phyloP scores from a whole-genome alignment of 2,329 filamentous ascomycete genomes.

The Xylariaceae sp. region DNA sequence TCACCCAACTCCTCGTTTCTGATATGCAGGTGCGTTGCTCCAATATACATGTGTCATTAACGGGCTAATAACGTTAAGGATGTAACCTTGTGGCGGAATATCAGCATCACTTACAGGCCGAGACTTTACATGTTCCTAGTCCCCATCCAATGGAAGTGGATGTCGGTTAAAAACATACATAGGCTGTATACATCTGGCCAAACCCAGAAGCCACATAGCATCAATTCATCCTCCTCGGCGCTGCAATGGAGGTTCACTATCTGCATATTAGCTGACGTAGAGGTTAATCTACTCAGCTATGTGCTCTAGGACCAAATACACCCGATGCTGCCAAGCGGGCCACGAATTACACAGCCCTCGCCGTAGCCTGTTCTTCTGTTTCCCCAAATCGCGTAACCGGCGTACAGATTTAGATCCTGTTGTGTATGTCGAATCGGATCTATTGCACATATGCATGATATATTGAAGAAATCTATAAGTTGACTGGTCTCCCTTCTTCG shows the following conservation, averaged over 20 bases:
- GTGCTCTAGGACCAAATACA: neutral
- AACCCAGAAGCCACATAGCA: conserved; percentile 10
- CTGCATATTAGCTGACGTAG: conserved; percentile 1
- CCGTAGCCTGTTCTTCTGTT: conserved; percentile 18
- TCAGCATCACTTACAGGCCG: conserved; percentile 13
- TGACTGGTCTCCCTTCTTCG: conserved; percentile 15
- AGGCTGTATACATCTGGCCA: conserved; percentile 25
- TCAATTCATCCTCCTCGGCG: conserved; percentile 11
- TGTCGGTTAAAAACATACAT: conserved; percentile 26
- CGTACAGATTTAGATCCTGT: conserved; percentile 13
- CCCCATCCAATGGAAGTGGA: conserved; percentile 17
- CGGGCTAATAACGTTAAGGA: conserved; percentile 12
- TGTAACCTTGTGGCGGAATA: conserved; percentile 29
- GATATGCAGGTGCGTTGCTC: neutral
- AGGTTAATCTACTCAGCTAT: conserved; percentile 23
- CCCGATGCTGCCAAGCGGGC: conserved; percentile 3
- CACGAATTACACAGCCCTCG: conserved; percentile 3
- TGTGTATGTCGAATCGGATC: conserved; percentile 8
- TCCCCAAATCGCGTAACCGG: conserved; percentile 9
- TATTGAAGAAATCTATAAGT: conserved; percentile 23
- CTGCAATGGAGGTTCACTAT: conserved; percentile 9
- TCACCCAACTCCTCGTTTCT: neutral
- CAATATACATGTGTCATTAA: conserved; percentile 24
- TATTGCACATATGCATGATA: conserved; percentile 25
- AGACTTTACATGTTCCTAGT: conserved; percentile 8